Conservation (phyloP, 257 asterid species). For the Rauvolfia tetraphylla region DNA sequence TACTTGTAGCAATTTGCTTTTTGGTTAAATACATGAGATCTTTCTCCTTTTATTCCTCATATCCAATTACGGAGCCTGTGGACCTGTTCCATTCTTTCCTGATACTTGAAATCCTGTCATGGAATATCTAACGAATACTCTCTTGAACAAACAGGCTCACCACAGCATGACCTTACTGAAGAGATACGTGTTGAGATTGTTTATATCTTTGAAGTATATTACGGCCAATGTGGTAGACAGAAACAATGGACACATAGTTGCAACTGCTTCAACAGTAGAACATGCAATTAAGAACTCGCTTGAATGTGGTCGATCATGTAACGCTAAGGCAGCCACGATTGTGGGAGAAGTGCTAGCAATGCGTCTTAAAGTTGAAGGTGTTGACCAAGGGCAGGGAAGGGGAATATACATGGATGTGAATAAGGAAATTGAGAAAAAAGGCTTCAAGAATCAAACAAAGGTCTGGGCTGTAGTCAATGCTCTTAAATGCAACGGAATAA, state of each 20-base stretch:
- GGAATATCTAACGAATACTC: background rate
- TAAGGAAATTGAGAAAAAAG: slow-evolving; percentile 77
- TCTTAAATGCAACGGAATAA: slow-evolving; percentile 57
- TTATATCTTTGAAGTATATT: slow-evolving; percentile 76
- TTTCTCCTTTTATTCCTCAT: background rate
- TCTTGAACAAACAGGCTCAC: background rate
- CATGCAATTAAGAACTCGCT: slow-evolving; percentile 59
- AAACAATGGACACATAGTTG: slow-evolving; percentile 62
- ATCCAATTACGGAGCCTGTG: background rate
- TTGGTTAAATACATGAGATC: background rate
- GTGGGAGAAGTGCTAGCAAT: slow-evolving; percentile 90
- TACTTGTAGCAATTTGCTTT: background rate
- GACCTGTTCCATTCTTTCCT: background rate
- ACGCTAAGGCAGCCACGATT: slow-evolving; percentile 77
- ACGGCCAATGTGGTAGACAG: slow-evolving; percentile 84
- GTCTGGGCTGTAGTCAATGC: slow-evolving; percentile 69
- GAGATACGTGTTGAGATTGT: slow-evolving; percentile 69
- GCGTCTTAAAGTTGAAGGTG: slow-evolving; percentile 81
- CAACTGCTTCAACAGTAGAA: slow-evolving; percentile 70
- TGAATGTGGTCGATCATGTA: slow-evolving; percentile 81
- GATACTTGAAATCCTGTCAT: background rate
- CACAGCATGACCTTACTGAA: slow-evolving; percentile 54
- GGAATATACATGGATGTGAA: slow-evolving; percentile 67
- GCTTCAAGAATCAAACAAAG: slow-evolving; percentile 64
- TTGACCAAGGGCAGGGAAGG: slow-evolving; percentile 70